Base-by-base conservation (phyloP, 2,329 filamentous ascomycete genomes). In the Periconia macrospinosa region DNA sequence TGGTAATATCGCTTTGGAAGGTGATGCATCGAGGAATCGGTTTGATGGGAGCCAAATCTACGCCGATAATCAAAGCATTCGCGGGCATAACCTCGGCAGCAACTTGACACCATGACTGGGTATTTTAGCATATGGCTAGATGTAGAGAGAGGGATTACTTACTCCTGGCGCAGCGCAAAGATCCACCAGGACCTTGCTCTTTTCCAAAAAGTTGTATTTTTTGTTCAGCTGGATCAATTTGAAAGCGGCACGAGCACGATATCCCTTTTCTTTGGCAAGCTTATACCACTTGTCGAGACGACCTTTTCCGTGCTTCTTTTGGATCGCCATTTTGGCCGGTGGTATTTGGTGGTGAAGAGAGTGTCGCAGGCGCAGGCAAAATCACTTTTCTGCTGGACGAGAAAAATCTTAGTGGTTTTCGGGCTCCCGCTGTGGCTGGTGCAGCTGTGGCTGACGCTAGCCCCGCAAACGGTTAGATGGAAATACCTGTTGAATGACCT, bases 201-300 rank as follows among this genome's bases (percentile, higher is more conserved):
- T 93, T 76, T 97, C 92, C 65, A 99, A 81, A 76, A 99, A 99
- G 63, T 91, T 90, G 88, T 96, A 99, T 75, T 97, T 97, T 79
- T 97, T 97, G 80, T 99, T 99, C 67, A 99, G 81, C 75, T 99
- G 93, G 64, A 99, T 93, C 66, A 99, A 79, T 79, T 99, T 99
- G 84, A 97, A 97, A 52, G 94, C 92, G 65, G 94, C 92, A 83
- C 94, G 86, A 57, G 94, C 93, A 69, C 94, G 84, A 73, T 97
- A 99, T 58, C 94, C 94, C 77, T 97, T 97, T 75, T 99, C 94
- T 77, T 99, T 99, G 57, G 94, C 94, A 68, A 97, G 87, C 74
- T 92, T 93, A 79, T 97, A 99, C 91, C 92, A 97, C 78, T 97
- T 97, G 78, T 99, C 94, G 69, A 97, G 83, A 85, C 93, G 92